Base-by-base conservation (phyloP, 202 grass and related monocot genomes). In the Bolboschoenoplectus hybrid region DNA sequence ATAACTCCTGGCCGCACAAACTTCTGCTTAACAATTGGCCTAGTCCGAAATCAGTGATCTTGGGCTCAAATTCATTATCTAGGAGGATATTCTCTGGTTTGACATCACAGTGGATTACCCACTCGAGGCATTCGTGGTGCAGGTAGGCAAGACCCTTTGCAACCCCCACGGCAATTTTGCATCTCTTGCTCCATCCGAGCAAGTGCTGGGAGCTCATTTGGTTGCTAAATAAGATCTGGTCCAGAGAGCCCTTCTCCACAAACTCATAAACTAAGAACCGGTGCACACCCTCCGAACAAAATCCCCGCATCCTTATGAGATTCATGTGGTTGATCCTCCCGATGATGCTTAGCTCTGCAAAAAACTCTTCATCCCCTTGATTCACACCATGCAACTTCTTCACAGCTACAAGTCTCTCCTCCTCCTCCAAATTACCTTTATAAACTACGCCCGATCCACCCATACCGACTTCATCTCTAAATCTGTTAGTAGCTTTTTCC, bases 101-200 rank as follows among this genome's bases (percentile, higher is more conserved):
- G 83, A 93, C 86, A 66, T 93, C 89, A 34, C 89, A 93, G 34
- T 93, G 89, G 19, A 93, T 89, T 43, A 91, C 86, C 91, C 89
- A 91, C 11, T 93, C 87, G 4, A 87, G 45, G 16, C 91, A 93
- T 55, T 89, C 89, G 8, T 34, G 84, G 34, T 93, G 91, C 9
- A 93, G 82, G 43, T 91, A 91, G 0, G 91, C 89, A 34, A 91
- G 47, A 1, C 92, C 87, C 82, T 65, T 91, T 0, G 92, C 89
- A 17, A 94, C 92, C 8, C 92, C 91, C 5, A 93, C 4, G 0
- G 91, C 74, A 40, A 93, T 93, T 73, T 45, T 70, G 11, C 83
- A 91, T 0, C 92, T 46, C 38, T 81, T 84, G 0, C 72, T 74
- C 89, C 92, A 93, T 1, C n/a, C 64, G 47, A 93, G 72, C 13